Base-by-base conservation (phyloP, 495 filamentous ascomycete genomes). In the Penicillium antarcticum region DNA sequence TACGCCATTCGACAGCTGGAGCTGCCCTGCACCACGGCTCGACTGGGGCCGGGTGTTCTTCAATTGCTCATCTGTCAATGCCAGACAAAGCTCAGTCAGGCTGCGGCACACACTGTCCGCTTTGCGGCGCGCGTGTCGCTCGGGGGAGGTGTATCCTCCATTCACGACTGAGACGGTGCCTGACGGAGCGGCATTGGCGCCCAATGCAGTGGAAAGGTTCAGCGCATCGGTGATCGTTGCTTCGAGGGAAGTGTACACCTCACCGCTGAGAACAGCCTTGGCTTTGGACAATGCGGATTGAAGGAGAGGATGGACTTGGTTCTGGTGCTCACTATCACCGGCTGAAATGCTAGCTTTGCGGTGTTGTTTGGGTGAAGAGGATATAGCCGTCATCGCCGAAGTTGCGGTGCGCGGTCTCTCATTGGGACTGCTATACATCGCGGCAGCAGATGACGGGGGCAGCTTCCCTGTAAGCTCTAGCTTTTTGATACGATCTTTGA, bases 101-200 rank as follows among this genome's bases (percentile, higher is more conserved):
- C 87, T 92, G 41, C 94, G 82, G 69, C 95, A 97, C 66, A 97
- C 80, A 60, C 86, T 92, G 63, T 97, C 94, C 24, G 88, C 89
- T 65, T 96, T 97, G 48, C 92, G 82, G 34, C 89, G 82, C 24
- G 96, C 78, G 56, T 91, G 87, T 42, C 92, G 80, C 59, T 97
- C 90, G 9, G 86, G 79, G n/a, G 85, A 70, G 36, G 52, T 53
- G 37, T 61, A 72, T 5, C 72, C 62, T 39, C 62, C 74, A 65
- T 74, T 75, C 36, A 81, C 77, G 8, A 76, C 68, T 23, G 79
- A 81, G 45, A 76, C 78, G 12, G 80, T 82, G 45, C 85, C 81
- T 32, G 82, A 82, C 26, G 87, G 87, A 23, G 84, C 80, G 5
- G 84, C 80, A 9, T 81, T 80, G 46, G 75, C 78, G 29, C 88